Percentiles rank a stretch among this genome's conserved stretches.
These are phyloP conservation scores for Paxillus ammoniavirescens DNA, from an alignment of 768 basidiomycete genomes.

Conservation along the genomic window DNA sequence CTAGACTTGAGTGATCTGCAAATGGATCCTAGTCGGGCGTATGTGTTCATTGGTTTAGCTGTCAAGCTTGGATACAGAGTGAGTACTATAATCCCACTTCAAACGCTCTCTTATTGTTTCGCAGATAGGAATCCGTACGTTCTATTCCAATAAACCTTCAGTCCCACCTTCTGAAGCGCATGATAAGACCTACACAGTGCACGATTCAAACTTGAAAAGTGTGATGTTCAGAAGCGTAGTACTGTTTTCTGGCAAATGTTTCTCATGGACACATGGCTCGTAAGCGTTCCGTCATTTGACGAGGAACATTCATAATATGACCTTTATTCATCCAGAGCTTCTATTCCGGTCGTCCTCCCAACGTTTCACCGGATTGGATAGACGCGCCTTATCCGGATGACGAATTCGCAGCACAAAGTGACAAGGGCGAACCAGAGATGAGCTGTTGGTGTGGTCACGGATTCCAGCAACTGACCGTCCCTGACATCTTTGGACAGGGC, in stretches of 20 bases:
- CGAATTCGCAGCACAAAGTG: slow-evolving; percentile 31
- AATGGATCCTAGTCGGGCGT: slow-evolving; percentile 46
- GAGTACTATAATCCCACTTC: slow-evolving; percentile 21
- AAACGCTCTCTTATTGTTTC: neutral
- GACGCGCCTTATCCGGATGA: slow-evolving; percentile 58
- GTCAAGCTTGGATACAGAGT: slow-evolving; percentile 62
- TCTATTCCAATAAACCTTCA: neutral
- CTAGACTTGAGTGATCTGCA: slow-evolving; percentile 56
- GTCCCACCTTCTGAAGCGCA: neutral
- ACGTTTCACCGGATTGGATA: slow-evolving; percentile 48
- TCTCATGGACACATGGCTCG: slow-evolving; percentile 58
- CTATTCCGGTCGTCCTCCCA: slow-evolving; percentile 58
- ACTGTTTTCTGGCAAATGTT: slow-evolving; percentile 72
- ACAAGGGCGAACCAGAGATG: slow-evolving; percentile 36
- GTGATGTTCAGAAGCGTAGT: slow-evolving; percentile 45
- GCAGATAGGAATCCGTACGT: slow-evolving; percentile 57
- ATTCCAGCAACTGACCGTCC: neutral
- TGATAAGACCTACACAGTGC: slow-evolving; percentile 54
- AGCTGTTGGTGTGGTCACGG: slow-evolving; percentile 37
- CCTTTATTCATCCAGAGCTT: slow-evolving; percentile 46
- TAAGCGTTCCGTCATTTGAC: slow-evolving; percentile 23
- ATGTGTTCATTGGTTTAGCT: slow-evolving; percentile 58
- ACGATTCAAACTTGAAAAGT: slow-evolving; percentile 56
- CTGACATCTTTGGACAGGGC: slow-evolving; percentile 37
- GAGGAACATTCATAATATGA: neutral